phyloP scores from a whole-genome alignment of 805 yeast species.

The Lachancea sp. region DNA sequence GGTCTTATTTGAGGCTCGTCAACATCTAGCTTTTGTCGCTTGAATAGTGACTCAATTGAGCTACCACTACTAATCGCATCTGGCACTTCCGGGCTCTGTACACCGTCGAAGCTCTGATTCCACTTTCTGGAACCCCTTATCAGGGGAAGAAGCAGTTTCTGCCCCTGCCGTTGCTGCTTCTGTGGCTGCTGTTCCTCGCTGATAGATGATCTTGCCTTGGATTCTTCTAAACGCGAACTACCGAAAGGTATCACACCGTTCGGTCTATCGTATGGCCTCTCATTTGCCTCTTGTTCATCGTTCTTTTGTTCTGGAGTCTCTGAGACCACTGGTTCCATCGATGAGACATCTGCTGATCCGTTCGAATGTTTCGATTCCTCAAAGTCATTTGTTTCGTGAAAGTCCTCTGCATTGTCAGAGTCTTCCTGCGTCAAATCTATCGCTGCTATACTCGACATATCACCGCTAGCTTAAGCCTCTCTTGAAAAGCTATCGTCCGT shows the following conservation, averaged over 20 bases:
- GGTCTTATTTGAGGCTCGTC: not conserved
- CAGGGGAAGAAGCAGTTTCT: not conserved
- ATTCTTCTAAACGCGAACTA: too few relatives aligned
- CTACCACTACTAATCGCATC: not conserved
- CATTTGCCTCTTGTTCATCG: not conserved
- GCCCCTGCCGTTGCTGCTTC: too few relatives aligned
- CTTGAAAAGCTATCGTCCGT: not conserved
- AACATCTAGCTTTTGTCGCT: not conserved
- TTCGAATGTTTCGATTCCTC: too few relatives aligned
- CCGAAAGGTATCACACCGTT: not conserved
- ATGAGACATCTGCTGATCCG: not conserved
- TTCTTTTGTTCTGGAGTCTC: not conserved
- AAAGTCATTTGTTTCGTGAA: not conserved
- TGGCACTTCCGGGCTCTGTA: not conserved
- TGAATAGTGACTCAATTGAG: not conserved
- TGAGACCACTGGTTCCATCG: not conserved
- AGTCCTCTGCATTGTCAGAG: slow-evolving; percentile 2
- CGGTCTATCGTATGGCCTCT: not conserved
- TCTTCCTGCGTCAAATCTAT: slow-evolving; percentile 19
- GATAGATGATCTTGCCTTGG: too few relatives aligned
- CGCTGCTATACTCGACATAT: slow-evolving; percentile 12
- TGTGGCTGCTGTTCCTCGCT: too few relatives aligned
- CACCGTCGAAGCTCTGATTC: not conserved
- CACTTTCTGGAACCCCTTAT: not conserved
- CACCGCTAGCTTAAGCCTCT: not conserved